Percentiles rank a stretch among this genome's conserved stretches.
These are phyloP conservation scores for Lepidium aucheri DNA, from an alignment of 345 rosid species.

Conservation along the genomic window DNA sequence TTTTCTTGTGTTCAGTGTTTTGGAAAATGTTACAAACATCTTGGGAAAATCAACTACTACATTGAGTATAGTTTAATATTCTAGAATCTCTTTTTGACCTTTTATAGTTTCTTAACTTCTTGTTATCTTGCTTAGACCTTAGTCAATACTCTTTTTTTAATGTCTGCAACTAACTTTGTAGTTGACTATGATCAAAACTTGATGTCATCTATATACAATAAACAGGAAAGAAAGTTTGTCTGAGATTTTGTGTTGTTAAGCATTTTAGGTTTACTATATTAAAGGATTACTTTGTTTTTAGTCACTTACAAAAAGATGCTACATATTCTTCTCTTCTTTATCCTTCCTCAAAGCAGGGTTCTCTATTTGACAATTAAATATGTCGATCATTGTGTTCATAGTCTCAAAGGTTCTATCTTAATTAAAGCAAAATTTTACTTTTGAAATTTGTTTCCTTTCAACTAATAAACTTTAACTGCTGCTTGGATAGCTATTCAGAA, in stretches of 20 bases:
- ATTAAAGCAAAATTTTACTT: background rate
- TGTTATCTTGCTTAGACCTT: background rate
- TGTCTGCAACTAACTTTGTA: conserved; percentile 1
- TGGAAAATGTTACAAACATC: conserved; percentile 2
- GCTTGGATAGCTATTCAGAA: background rate
- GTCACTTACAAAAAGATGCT: background rate
- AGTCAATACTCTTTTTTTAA: background rate
- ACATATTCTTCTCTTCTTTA: background rate
- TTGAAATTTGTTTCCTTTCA: background rate
- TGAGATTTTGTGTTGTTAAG: background rate
- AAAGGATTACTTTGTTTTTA: background rate
- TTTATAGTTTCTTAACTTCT: background rate
- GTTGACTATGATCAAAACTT: background rate
- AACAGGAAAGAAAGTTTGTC: background rate
- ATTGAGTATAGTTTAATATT: background rate
- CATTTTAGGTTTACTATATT: background rate
- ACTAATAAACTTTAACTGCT: background rate
- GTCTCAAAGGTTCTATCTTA: background rate
- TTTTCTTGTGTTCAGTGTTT: conserved; percentile 12
- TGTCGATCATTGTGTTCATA: background rate
- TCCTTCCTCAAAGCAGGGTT: background rate
- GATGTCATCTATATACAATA: background rate
- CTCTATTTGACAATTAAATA: background rate
- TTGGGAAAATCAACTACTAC: background rate
- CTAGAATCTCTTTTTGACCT: conserved; percentile 1